Evolutionary conservation across 1,284 basidiomycete species (phyloP), one percentile per base, ranked within the genome.

Genomic region (Trichosporon ovoides): DNA sequence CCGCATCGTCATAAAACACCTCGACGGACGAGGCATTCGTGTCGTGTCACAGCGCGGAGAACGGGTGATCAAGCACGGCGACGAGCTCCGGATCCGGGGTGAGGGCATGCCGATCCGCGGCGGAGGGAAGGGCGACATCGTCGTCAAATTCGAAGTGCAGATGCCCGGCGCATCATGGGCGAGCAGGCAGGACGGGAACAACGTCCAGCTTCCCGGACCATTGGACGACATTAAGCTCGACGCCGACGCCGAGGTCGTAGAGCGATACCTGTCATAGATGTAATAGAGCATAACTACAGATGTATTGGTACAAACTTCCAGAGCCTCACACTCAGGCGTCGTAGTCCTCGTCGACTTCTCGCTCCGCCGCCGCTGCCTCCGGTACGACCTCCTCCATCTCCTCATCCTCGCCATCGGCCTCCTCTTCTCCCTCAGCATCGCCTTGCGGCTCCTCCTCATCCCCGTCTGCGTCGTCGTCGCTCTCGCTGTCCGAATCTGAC

Each of bases 61-160:
- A 73, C 59, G 74, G 22, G 83, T 92, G 35, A 83, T 93, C 69
- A 83, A 85, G 62, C 82, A 85, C 11, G 84, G 85, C 14, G 84
- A 88, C 60, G 84, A 85, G 22, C 87, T 92, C 61, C 80, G 87
- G 18, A 74, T 95, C 36, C 81, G 84, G 4, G 86, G 86, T 5
- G 91, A 95, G 75, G 92, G 92, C 35, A 92, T 96, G 90, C 88
- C 89, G 1, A 78, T 84, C 2, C 81, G 86, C 74, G 87, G 87
- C 64, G 78, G 83, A 19, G 78, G 82, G 62, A 87, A 85, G 71
- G 93, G 93, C 12, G 87, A 94, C 71, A 79, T 96, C 52, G 90
- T 86, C 64, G 81, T 95, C 54, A 82, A 86, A 58, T 83, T 95
- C 57, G 83, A 86, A 53, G 82, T 96, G 55, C 91, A 94, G 77